phyloP scores from a whole-genome alignment of 129 eudicot species.

The Gnaphalium uliginosum region DNA sequence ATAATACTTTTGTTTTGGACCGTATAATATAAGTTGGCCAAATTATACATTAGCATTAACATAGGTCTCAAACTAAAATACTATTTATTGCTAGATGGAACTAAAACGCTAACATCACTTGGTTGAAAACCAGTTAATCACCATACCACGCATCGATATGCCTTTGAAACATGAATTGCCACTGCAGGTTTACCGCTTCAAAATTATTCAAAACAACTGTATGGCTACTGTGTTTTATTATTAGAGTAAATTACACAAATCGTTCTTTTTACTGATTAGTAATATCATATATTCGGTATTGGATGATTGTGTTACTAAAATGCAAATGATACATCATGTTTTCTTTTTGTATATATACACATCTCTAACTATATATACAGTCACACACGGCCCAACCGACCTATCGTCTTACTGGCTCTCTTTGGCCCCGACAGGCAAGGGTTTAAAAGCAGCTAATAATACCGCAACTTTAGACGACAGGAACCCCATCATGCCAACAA shows the following conservation, averaged over 20 bases:
- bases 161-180: too few species aligned
- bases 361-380: conserved; percentile 26
- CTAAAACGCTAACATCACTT: too few species aligned
- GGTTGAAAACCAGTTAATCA: too few species aligned
- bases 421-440: conserved; percentile 40
- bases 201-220: not conserved
- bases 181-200: too few species aligned
- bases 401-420: conserved; percentile 30
- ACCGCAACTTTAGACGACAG: conserved; percentile 78
- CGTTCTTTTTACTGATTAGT: not conserved
- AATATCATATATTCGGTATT: too few species aligned
- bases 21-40: too few species aligned
- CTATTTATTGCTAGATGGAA: too few species aligned
- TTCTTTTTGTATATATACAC: conserved; percentile 21
- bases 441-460: conserved; percentile 73
- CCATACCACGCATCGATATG: too few species aligned
- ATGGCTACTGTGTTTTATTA: not conserved
- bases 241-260: not conserved
- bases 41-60: too few species aligned
- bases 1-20: too few species aligned
- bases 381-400: not conserved
- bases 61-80: too few species aligned
- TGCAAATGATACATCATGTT: conserved; percentile 18
- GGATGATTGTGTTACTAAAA: not conserved
- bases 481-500: conserved; percentile 84